Evolutionary conservation across 345 rosid genomes (phyloP), one percentile per base, ranked within the genome.

Genomic region (Firmiana major): DNA sequence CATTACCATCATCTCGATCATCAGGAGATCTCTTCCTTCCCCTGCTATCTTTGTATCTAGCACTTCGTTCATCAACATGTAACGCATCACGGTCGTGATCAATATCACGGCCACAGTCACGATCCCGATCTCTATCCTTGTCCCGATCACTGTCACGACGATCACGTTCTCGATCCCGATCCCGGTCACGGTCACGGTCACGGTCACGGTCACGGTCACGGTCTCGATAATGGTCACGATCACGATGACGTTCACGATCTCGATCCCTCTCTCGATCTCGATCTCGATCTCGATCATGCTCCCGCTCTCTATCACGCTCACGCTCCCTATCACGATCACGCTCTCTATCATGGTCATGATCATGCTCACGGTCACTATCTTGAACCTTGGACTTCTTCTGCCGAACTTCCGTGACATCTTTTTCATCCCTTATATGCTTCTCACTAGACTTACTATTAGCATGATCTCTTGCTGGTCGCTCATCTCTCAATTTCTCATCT

Each of bases 11-110:
- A 76, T 89, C 93, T 28, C 58, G 85, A 72, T 89, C 92, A 69
- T 88, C 92, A 11, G 91, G 93, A 77, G 98, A 92, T 77, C 89
- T 90, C 81, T 89, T 92, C 78, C 82, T 84, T 78, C 86, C 93
- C 82, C 87, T 87, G 76, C 84, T 81, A 75, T 90, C 97, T 75
- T 83, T 93, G 79, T 81, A 83, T 78, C 88, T 88, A 51, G 74
- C 83, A 80, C 83, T 83, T n/a, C 85, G 82, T 58, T 92, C 93
- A 82, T 91, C 94, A 74, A 72, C 49, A 60, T 75, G 73, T 15
- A 74, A 71, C 59, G 75, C 83, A 74, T 91, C 89, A 67, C 55
- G 82, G 63, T 84, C 87, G 36, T 74, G 9, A 65, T 93, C 92
- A 71, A 63, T 54, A 38, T 89, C 91, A 48, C 83, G 75, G 8